Percentiles rank a stretch among this genome's conserved stretches.
These are phyloP conservation scores for Colletotrichum sp. DNA, from an alignment of 2,329 filamentous ascomycete genomes.

Conservation along the genomic window DNA sequence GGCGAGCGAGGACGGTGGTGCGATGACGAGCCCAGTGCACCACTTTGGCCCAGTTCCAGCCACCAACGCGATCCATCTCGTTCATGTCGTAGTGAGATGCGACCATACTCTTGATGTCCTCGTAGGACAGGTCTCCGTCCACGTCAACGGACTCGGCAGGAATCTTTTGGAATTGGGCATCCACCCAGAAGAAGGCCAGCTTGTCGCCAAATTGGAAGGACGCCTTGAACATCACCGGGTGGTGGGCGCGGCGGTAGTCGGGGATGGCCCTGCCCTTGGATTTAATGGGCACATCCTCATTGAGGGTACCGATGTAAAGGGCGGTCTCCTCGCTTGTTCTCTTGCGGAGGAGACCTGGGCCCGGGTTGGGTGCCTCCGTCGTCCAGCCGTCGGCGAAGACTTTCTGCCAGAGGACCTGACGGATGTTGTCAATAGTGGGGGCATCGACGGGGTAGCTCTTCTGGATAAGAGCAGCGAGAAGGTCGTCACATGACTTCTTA, in stretches of 20 bases:
- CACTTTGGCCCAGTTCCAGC: background rate
- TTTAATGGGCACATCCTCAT: background rate
- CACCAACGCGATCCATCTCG: slow-evolving; percentile 6
- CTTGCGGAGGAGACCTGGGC: background rate
- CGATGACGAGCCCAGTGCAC: slow-evolving; percentile 9
- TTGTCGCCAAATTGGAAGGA: background rate
- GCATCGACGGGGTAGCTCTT: background rate
- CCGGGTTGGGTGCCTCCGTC: background rate
- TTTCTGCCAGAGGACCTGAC: slow-evolving; percentile 5
- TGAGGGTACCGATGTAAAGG: slow-evolving; percentile 4
- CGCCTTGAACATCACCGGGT: background rate
- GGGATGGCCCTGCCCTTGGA: background rate
- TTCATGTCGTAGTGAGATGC: background rate
- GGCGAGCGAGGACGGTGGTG: background rate
- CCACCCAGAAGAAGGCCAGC: slow-evolving; percentile 6
- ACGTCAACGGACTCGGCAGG: background rate
- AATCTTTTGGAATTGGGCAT: background rate
- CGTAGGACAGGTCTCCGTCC: background rate
- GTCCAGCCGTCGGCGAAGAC: background rate
- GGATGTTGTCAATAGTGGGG: no score
- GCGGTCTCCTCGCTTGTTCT: slow-evolving; percentile 1
- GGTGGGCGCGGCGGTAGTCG: slow-evolving; percentile 8
- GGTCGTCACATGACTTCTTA: no score
- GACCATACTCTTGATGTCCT: background rate
- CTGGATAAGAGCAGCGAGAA: background rate